These are phyloP conservation scores for Nakazawaea wickerhamii DNA, from an alignment of 805 yeast species.

Conservation along the genomic window DNA sequence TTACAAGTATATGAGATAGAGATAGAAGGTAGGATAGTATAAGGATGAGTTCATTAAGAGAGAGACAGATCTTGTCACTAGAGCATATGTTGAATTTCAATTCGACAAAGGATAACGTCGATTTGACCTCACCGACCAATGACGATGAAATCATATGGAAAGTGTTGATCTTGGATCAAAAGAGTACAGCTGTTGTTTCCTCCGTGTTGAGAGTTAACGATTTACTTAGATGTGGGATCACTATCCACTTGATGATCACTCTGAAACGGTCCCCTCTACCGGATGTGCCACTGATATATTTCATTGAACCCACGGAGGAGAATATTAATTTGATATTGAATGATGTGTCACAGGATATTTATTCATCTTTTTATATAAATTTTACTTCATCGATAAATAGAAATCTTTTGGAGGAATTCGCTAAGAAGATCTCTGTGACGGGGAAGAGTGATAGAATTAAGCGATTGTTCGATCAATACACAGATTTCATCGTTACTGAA, in stretches of 20 bases:
- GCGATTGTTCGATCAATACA: conserved; percentile 92
- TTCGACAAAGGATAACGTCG: conserved; percentile 46
- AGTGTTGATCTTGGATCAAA: conserved; percentile 74
- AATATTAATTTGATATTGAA: conserved; percentile 65
- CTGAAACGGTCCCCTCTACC: conserved; percentile 78
- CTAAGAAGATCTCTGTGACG: conserved; percentile 67
- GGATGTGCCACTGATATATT: conserved; percentile 93
- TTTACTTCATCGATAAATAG: conserved; percentile 79
- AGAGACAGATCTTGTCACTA: conserved; percentile 42
- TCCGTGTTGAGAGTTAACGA: conserved; percentile 92
- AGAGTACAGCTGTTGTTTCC: conserved; percentile 81
- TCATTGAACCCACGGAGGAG: conserved; percentile 79
- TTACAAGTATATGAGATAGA: too few species aligned
- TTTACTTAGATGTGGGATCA: conserved; percentile 82
- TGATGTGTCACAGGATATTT: conserved; percentile 70
- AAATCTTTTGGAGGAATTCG: conserved; percentile 80
- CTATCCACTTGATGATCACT: conserved; percentile 75
- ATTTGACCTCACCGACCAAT: conserved; percentile 47
- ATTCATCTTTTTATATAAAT: conserved; percentile 76
- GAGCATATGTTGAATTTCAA: conserved; percentile 86
- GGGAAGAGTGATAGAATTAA: conserved; percentile 69
- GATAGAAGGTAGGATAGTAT: background rate
- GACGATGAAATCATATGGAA: conserved; percentile 83
- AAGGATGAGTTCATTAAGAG: conserved; percentile 26
- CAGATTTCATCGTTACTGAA: conserved; percentile 89